Evolutionary conservation across 805 yeast species (phyloP), one percentile per base, ranked within the genome.

Genomic region (Sugiyamaella mastotermitis): DNA sequence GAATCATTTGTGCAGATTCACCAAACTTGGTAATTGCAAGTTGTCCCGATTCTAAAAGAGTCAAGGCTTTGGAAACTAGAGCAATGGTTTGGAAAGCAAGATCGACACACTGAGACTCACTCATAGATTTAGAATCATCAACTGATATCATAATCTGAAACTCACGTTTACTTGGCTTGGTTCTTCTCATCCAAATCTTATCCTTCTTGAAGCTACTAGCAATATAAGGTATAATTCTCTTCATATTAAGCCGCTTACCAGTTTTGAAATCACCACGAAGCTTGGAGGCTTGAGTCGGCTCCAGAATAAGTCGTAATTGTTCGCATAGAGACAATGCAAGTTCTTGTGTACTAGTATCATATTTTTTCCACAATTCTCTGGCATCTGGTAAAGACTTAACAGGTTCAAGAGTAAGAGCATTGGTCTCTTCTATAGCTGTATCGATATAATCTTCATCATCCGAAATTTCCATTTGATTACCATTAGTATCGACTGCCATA

Each of bases 181-280:
- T 87, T 62, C 99, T 77, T 58, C 96, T 77, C 64, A 92, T 72
- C 99, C 99, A 92, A 42, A 92, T 92, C 69, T 92, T 92, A 61
- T 92, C 99, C 60, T 92, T 92, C 55, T 95, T 79, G 75, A 86
- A 92, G 54, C 87, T 95, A 26, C 95, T 84, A 0, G 99, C 99
- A 67, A 92, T 92, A 61, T 90, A 92, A 5, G 97, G 95, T 54
- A 92, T 92, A 53, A 92, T 92, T 50, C 97, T 73, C 69, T 90
- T 92, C 97, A 92, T 88, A 62, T 92, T 92, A 53, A 92, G 73
- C 50, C 98, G 72, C 60, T 92, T 92, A 60, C 99, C 99, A 1
- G 97, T 88, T 62, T 88, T 87, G 64, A 86, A 92, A 58, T 92
- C 98, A 56, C 99, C 99, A 46, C 75, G 78, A 41, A 92, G 68